These are phyloP conservation scores for Neolentinus lepideus DNA, from an alignment of 1,284 basidiomycete genomes.

Conservation along the genomic window DNA sequence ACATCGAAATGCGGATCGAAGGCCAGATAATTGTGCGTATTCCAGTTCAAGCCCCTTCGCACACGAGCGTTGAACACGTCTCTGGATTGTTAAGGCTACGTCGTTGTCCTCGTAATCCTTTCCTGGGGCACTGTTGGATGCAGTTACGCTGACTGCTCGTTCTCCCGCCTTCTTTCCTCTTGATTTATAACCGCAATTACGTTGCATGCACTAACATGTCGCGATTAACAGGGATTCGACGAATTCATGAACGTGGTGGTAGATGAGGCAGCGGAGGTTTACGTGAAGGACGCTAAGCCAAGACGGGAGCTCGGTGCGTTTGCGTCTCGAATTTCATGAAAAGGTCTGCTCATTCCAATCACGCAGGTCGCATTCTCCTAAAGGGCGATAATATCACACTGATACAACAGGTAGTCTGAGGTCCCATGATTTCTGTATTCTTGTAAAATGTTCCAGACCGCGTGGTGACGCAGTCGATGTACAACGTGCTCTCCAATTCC, in stretches of 20 bases:
- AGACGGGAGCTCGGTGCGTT: slow-evolving; percentile 70
- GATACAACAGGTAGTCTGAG: slow-evolving; percentile 65
- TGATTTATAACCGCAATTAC: background rate
- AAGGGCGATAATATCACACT: slow-evolving; percentile 97
- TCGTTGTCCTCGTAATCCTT: background rate
- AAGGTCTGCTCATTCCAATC: background rate
- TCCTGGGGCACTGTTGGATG: background rate
- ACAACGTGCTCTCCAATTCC: background rate
- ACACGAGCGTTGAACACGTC: slow-evolving; percentile 19
- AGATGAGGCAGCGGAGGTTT: slow-evolving; percentile 94
- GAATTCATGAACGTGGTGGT: slow-evolving; percentile 99
- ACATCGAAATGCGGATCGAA: slow-evolving; percentile 94
- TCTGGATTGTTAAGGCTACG: slow-evolving; percentile 19
- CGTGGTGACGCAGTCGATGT: background rate
- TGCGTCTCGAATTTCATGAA: background rate
- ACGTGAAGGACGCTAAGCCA: slow-evolving; percentile 81
- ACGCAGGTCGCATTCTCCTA: slow-evolving; percentile 80
- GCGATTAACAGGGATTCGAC: slow-evolving; percentile 80
- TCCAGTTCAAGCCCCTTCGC: background rate
- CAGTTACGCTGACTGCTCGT: slow-evolving; percentile 6
- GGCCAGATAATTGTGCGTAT: slow-evolving; percentile 89
- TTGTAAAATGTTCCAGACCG: slow-evolving; percentile 10
- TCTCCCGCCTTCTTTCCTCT: background rate
- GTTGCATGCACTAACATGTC: slow-evolving; percentile 7
- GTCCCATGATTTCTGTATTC: background rate